Evolutionary conservation across 345 rosid genomes (phyloP), one percentile per base, ranked within the genome.

Genomic region (Streptanthus diversifolius): DNA sequence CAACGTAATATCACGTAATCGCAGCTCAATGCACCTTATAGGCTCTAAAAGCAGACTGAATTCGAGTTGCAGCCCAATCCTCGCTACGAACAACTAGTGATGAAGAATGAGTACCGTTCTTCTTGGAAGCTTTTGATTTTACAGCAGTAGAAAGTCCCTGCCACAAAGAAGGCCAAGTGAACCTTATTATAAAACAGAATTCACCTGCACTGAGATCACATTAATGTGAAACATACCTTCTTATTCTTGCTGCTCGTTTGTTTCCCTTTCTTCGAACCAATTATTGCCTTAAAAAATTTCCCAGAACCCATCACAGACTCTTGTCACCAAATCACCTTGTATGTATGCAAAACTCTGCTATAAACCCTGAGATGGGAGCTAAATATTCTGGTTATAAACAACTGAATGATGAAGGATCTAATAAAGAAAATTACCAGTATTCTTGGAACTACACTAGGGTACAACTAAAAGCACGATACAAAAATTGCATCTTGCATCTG

Each of bases 31-130:
- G 30, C 70, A 91, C 99, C 87, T 68, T 75, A 70, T 87, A 88
- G 52, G 96, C 96, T 72, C 88, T 79, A 63, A 89, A 87, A 72
- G 93, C 97, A 49, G 86, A 72, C 77, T 90, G 96, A 77, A 87
- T 86, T 75, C 83, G 72, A 44, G 76, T 81, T 32, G 93, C 96
- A 18, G 96, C 90, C 77, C 84, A 78, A 64, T 85, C 92, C 69
- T 85, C 85, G 44, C 64, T 70, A 13, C 80, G 82, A 65, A 76
- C 25, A 59, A 80, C 81, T 43, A 72, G 83, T 67, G 80, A 45
- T 33, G 67, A 68, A 70, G 55, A 29, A 3, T 72, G 78, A 47
- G 56, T 72, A 74, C 74, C 83, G 65, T 83, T 89, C 91, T 83
- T 84, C 81, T 75, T 85, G 74, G 83, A 79, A 83, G 87, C 81